phyloP scores from a whole-genome alignment of 2,329 filamentous ascomycete species.

The Paramyrothecium roridum region DNA sequence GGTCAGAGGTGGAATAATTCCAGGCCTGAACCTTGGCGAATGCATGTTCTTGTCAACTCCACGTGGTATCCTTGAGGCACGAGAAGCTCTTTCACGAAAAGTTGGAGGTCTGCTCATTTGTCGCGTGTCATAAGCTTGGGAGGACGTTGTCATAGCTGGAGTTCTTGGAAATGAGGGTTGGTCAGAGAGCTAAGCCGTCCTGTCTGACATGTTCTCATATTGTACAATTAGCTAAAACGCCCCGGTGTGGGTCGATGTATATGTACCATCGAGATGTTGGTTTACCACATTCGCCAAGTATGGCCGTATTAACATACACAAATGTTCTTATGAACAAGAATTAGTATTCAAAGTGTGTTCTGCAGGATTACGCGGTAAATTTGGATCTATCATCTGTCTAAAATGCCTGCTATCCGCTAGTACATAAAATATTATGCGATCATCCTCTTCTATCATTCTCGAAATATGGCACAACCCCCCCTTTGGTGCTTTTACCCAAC shows the following conservation, averaged over 20 bases:
- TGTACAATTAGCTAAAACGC: not conserved
- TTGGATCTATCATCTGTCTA: not conserved
- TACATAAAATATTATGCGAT: not conserved
- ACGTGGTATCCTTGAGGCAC: conserved; percentile 72
- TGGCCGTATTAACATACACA: not conserved
- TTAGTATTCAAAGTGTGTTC: not conserved
- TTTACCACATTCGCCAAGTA: not conserved
- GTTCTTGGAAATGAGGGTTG: not conserved
- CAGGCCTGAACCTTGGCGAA: conserved; percentile 77
- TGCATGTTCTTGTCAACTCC: conserved; percentile 78
- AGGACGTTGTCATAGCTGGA: not conserved
- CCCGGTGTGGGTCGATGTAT: not conserved
- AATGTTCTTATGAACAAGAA: not conserved
- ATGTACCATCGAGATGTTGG: not conserved
- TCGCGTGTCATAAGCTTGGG: conserved; percentile 49
- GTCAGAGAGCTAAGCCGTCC: not conserved
- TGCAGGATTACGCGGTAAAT: not conserved
- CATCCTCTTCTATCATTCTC: conserved; percentile 2
- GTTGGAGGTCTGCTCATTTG: conserved; percentile 79
- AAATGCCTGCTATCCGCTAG: not conserved
- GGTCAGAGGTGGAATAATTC: conserved; percentile 61
- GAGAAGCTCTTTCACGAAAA: conserved; percentile 78
- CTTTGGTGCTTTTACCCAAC: no score
- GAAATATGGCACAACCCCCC: no score
- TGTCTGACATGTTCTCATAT: not conserved